Percentiles rank a stretch among this genome's conserved stretches.
Conservation (phyloP, 2,329 filamentous ascomycete species). For the Ceratocystis smalleyi region DNA sequence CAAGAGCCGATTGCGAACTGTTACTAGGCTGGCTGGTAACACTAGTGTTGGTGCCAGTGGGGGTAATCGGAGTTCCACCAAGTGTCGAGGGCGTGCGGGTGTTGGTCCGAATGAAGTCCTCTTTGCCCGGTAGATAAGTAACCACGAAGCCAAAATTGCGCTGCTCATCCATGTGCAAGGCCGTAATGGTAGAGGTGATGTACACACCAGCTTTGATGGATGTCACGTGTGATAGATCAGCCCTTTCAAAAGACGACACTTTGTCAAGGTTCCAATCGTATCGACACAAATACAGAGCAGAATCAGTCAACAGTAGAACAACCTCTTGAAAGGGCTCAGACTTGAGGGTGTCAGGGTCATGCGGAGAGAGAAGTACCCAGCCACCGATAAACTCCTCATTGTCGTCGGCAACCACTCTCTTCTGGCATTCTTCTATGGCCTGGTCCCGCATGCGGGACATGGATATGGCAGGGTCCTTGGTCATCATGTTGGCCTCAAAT, state of each 20-base stretch:
- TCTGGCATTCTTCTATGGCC: conserved; percentile 77
- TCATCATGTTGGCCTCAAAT: conserved; percentile 88
- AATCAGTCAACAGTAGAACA: conserved; percentile 72
- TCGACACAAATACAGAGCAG: conserved; percentile 72
- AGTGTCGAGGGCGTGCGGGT: conserved; percentile 59
- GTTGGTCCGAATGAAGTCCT: conserved; percentile 64
- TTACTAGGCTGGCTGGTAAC: not conserved
- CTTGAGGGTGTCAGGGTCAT: conserved; percentile 52
- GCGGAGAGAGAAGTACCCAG: conserved; percentile 75
- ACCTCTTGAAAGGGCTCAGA: conserved; percentile 73
- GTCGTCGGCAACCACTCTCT: conserved; percentile 71
- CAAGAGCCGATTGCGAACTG: not conserved
- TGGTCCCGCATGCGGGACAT: conserved; percentile 70
- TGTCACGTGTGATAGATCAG: conserved; percentile 58
- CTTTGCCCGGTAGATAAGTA: conserved; percentile 55
- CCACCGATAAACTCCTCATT: conserved; percentile 73
- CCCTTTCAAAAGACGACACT: conserved; percentile 76
- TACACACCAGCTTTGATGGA: conserved; percentile 70
- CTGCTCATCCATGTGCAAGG: conserved; percentile 57
- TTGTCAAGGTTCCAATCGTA: conserved; percentile 96
- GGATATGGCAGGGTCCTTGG: conserved; percentile 77
- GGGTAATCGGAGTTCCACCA: conserved; percentile 19
- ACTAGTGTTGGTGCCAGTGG: not conserved
- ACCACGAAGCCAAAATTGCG: conserved; percentile 77
- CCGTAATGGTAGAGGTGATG: conserved; percentile 72